These are phyloP conservation scores for Metarhizium robertsii DNA, from an alignment of 2,329 filamentous ascomycete species.

Conservation along the genomic window DNA sequence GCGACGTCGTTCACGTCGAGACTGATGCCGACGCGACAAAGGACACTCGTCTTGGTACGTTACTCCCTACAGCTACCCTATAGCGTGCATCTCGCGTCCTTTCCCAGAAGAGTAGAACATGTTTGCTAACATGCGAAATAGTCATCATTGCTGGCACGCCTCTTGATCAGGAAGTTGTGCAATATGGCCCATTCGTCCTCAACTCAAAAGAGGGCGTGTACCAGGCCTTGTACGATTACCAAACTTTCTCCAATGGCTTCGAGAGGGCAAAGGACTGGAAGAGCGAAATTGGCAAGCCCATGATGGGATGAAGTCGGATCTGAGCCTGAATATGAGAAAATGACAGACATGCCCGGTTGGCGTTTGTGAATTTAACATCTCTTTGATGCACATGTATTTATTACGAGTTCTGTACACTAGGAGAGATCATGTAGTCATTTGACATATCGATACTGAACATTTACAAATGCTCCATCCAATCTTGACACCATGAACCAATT, in stretches of 20 bases:
- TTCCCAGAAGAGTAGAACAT: no score
- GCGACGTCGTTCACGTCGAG: constrained; percentile 64
- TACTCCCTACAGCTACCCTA: background rate
- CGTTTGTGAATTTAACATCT: background rate
- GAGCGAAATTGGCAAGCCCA: constrained; percentile 78
- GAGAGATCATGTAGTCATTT: background rate
- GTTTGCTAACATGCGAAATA: background rate
- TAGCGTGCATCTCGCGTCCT: background rate
- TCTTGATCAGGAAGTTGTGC: constrained; percentile 69
- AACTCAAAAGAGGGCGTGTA: constrained; percentile 63
- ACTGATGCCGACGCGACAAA: constrained; percentile 57
- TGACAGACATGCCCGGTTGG: background rate
- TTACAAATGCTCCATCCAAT: background rate
- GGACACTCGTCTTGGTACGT: constrained; percentile 38
- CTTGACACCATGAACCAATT: background rate
- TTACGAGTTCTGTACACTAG: background rate
- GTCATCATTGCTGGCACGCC: constrained; percentile 73
- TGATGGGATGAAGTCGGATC: constrained; percentile 33
- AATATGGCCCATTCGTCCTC: constrained; percentile 81
- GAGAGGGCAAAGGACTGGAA: constrained; percentile 71
- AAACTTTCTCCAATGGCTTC: constrained; percentile 65
- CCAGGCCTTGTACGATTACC: constrained; percentile 68
- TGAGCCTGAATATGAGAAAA: background rate
- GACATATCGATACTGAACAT: background rate
- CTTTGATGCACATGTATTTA: background rate